Evolutionary conservation across 139 green algal genomes (phyloP).

Genomic region (Asterochloris sp.): DNA sequence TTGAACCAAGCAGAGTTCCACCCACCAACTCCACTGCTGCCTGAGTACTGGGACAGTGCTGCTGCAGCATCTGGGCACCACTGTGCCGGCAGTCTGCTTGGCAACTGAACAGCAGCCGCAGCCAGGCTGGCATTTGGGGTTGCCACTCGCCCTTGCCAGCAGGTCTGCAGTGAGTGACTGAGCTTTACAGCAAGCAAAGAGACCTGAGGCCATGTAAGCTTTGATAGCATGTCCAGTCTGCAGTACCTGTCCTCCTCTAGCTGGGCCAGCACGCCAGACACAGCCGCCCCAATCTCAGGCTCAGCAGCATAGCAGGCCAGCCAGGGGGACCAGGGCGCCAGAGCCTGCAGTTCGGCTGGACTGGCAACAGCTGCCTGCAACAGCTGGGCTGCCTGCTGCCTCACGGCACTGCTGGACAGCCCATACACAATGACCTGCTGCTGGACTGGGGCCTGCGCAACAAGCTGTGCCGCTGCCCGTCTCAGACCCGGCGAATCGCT

Average conservation of each 20-base stretch:
- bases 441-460: not conserved
- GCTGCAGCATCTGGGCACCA: too few relatives aligned
- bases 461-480: not conserved
- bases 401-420: not conserved
- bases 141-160: too few relatives aligned
- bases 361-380: conserved; percentile 7
- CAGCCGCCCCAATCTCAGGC: not conserved
- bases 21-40: too few relatives aligned
- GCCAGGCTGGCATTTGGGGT: too few relatives aligned
- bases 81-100: too few relatives aligned
- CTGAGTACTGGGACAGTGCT: too few relatives aligned
- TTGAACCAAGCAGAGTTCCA: too few relatives aligned
- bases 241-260: not conserved
- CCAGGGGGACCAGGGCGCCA: conserved; percentile 8
- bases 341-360: not conserved
- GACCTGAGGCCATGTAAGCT: too few relatives aligned
- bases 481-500: not conserved
- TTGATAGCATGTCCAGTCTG: not conserved
- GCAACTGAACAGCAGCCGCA: too few relatives aligned
- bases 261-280: not conserved
- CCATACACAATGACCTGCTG: not conserved
- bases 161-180: too few relatives aligned
- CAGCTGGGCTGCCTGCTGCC: not conserved
- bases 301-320: conserved; percentile 13
- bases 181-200: too few relatives aligned